Conservation (phyloP, 176 grass and related monocot genomes). For the Canna indica region DNA sequence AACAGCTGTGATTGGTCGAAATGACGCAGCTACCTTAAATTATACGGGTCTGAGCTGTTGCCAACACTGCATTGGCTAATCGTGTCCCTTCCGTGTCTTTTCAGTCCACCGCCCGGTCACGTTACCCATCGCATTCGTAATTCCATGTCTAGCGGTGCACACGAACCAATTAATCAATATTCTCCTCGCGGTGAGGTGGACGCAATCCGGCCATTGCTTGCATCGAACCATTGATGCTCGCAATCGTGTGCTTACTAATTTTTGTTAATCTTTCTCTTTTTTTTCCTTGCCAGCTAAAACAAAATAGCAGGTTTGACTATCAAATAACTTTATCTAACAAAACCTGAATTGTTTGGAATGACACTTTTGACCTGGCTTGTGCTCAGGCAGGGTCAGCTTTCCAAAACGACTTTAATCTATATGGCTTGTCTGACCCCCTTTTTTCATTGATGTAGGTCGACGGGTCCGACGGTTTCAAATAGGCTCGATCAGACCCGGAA, state of each 20-base stretch:
- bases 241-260: no score
- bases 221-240: no score
- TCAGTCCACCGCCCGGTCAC: background rate
- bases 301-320: background rate
- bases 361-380: background rate
- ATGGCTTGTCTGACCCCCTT: background rate
- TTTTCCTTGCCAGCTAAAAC: no score
- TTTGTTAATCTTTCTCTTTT: no score
- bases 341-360: background rate
- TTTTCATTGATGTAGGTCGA: background rate
- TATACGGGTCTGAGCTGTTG: background rate
- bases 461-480: background rate
- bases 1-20: background rate
- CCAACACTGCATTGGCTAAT: background rate
- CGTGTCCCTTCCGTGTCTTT: background rate
- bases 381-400: no score
- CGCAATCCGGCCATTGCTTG: no score
- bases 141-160: no score
- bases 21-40: background rate
- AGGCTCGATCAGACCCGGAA: background rate
- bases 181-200: no score
- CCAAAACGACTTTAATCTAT: background rate
- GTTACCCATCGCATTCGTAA: background rate
- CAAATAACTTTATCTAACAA: background rate
- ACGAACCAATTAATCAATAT: background rate